phyloP scores from a whole-genome alignment of 1,284 basidiomycete genomes.

The Anthracocystis panici-leucophaei region DNA sequence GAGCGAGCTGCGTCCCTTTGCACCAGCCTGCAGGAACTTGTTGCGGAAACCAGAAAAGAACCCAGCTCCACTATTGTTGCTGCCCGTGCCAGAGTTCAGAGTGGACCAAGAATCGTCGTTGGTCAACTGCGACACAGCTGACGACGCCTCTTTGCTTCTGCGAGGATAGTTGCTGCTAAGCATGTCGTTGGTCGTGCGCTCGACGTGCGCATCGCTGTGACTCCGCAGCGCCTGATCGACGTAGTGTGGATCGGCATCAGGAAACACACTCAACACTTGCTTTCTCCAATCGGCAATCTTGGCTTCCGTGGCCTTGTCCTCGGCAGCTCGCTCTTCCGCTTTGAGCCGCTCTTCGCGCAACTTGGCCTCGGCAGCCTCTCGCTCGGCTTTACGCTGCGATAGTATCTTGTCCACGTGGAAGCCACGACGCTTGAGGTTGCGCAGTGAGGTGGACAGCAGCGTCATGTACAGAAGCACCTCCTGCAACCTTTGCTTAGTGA shows the following conservation, averaged over 20 bases:
- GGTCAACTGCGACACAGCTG: slow-evolving; percentile 13
- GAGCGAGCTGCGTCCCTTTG: slow-evolving; percentile 51
- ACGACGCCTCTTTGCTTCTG: slow-evolving; percentile 35
- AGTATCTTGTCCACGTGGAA: slow-evolving; percentile 86
- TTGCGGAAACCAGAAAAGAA: slow-evolving; percentile 56
- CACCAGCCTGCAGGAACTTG: slow-evolving; percentile 34
- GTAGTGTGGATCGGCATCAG: slow-evolving; percentile 66
- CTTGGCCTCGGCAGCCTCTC: slow-evolving; percentile 74
- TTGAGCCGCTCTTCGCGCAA: slow-evolving; percentile 61
- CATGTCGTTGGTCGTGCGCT: slow-evolving; percentile 66
- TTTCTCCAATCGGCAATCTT: slow-evolving; percentile 45
- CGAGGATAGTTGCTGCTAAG: slow-evolving; percentile 59
- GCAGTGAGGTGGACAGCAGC: slow-evolving; percentile 88
- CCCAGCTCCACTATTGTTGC: slow-evolving; percentile 18
- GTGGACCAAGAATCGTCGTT: slow-evolving; percentile 20
- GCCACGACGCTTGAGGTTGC: slow-evolving; percentile 84
- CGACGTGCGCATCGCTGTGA: slow-evolving; percentile 61
- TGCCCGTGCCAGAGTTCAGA: slow-evolving; percentile 6
- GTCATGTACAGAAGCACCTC: slow-evolving; percentile 83
- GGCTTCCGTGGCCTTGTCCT: slow-evolving; percentile 38
- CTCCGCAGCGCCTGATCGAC: slow-evolving; percentile 59
- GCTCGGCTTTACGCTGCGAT: slow-evolving; percentile 82
- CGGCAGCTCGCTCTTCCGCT: slow-evolving; percentile 59
- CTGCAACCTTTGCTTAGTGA: slow-evolving; percentile 63
- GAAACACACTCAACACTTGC: slow-evolving; percentile 66